These are phyloP conservation scores for Monosporascus sp. DNA, from an alignment of 2,329 filamentous ascomycete species.

Conservation along the genomic window DNA sequence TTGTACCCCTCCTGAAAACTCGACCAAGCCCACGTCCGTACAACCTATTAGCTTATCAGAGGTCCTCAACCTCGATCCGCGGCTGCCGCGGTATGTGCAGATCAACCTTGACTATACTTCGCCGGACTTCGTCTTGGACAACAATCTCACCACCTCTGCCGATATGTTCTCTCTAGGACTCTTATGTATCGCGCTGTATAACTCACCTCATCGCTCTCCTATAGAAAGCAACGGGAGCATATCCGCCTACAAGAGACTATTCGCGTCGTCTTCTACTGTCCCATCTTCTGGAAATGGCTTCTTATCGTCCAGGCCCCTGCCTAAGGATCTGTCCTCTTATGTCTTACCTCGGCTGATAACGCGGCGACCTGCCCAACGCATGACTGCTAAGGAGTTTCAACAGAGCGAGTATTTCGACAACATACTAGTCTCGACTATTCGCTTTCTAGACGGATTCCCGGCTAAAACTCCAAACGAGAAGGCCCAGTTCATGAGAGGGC, in stretches of 20 bases:
- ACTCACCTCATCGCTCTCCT: conserved; percentile 86
- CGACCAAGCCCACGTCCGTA: conserved; percentile 68
- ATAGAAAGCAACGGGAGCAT: conserved; percentile 75
- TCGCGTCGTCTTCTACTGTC: conserved; percentile 71
- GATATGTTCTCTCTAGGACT: conserved; percentile 95
- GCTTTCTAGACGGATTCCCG: conserved; percentile 86
- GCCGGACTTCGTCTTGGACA: conserved; percentile 90
- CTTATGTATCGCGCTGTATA: conserved; percentile 84
- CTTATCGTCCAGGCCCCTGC: conserved; percentile 71
- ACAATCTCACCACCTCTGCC: conserved; percentile 73
- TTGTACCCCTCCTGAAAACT: conserved; percentile 72
- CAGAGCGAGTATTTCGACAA: conserved; percentile 97
- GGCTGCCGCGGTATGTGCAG: conserved; percentile 77
- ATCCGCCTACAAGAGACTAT: conserved; percentile 79
- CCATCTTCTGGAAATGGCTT: conserved; percentile 81
- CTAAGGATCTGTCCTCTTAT: conserved; percentile 67
- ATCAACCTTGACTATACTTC: conserved; percentile 90
- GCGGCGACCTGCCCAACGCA: conserved; percentile 75
- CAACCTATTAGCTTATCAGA: conserved; percentile 78
- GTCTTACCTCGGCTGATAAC: conserved; percentile 85
- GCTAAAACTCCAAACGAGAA: conserved; percentile 92
- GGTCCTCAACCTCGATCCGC: conserved; percentile 76
- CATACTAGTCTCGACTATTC: conserved; percentile 90
- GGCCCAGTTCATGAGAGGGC: conserved; percentile 80
- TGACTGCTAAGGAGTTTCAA: conserved; percentile 88